Evolutionary conservation across 129 eudicot species (phyloP).

Genomic region (Erigeron canadensis): DNA sequence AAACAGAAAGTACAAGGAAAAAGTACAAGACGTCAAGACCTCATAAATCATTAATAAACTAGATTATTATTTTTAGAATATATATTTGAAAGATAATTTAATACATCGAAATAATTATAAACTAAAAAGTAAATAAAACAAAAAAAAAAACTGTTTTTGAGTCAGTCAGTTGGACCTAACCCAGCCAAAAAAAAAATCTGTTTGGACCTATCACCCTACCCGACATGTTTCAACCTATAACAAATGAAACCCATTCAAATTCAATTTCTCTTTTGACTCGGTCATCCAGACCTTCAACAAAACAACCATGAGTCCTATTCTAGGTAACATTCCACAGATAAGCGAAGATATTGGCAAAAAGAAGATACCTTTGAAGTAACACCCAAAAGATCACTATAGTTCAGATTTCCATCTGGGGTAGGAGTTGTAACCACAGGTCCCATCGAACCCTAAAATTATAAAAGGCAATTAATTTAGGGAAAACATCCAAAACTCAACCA

Average conservation of each 20-base stretch:
- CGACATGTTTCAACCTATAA: not conserved
- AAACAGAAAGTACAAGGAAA: not conserved
- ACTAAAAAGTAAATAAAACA: not conserved
- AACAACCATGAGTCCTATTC: not conserved
- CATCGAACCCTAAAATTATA: constrained; percentile 45
- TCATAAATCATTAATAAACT: not conserved
- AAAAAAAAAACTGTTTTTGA: not conserved
- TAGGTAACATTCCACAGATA: not conserved
- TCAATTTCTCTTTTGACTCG: no score
- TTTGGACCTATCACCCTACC: no score
- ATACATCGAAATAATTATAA: not conserved
- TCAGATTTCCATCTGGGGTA: constrained; percentile 75
- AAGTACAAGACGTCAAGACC: not conserved
- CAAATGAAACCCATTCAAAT: no score
- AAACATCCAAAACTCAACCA: not conserved
- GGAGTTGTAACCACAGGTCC: constrained; percentile 52
- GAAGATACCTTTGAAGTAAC: constrained; percentile 57
- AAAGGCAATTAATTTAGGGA: not conserved
- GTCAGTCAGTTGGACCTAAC: not conserved
- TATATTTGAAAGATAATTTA: not conserved
- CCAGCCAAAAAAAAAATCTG: no score
- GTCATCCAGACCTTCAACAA: not conserved
- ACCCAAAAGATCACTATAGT: constrained; percentile 52
- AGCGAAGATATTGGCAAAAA: not conserved
- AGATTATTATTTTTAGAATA: not conserved